Evolutionary conservation across 163 green algal species (phyloP).

Genomic region (Trebouxia gelatinosa): DNA sequence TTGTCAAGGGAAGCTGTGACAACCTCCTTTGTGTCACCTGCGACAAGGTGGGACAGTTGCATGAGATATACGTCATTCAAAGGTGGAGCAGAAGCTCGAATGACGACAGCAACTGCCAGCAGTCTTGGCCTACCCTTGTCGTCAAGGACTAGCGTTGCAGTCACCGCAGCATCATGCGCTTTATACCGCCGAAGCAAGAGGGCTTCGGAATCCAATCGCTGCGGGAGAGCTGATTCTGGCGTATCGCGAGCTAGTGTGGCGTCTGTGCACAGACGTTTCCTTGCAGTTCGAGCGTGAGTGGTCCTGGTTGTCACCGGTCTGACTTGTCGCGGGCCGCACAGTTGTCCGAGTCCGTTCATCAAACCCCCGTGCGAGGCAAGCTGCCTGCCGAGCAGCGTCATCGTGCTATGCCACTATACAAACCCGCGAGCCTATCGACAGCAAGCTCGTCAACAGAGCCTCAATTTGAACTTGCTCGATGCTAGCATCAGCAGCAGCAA

Average conservation of each 20-base stretch:
- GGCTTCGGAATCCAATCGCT: not conserved
- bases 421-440: too few species aligned
- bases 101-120: too few species aligned
- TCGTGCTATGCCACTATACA: too few species aligned
- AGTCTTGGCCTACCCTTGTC: constrained; percentile 47
- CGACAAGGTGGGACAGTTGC: not conserved
- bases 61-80: not conserved
- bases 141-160: constrained; percentile 32
- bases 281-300: not conserved
- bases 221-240: not conserved
- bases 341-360: not conserved
- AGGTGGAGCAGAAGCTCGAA: not conserved
- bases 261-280: not conserved
- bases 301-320: not conserved
- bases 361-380: not conserved
- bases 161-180: constrained; percentile 36
- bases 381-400: constrained; percentile 1
- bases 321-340: too few species aligned
- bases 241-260: not conserved
- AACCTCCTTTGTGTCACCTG: constrained; percentile 48
- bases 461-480: too few species aligned
- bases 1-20: constrained; percentile 59
- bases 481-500: too few species aligned
- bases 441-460: too few species aligned
- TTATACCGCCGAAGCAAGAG: constrained; percentile 5